Percentiles rank a stretch among this genome's conserved stretches.
These are phyloP conservation scores for Botrytis deweyae DNA, from an alignment of 2,329 filamentous ascomycete species.

Conservation along the genomic window DNA sequence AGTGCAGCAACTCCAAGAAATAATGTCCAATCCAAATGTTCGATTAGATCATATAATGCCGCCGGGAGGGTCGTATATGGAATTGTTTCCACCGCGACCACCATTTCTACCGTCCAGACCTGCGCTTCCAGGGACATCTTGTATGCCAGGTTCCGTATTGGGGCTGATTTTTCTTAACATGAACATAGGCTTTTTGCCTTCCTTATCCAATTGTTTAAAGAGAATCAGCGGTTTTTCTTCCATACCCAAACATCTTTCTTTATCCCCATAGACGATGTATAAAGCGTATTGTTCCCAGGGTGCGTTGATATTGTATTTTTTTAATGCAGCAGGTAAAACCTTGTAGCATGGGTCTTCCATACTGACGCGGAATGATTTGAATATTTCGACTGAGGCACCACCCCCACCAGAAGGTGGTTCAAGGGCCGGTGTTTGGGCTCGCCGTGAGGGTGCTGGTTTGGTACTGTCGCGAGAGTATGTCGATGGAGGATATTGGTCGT, in stretches of 20 bases:
- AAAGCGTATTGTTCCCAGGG: constrained; percentile 97
- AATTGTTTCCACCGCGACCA: constrained; percentile 26
- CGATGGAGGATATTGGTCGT: constrained; percentile 35
- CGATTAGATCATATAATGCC: constrained; percentile 37
- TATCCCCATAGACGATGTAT: constrained; percentile 98
- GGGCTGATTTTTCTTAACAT: constrained; percentile 64
- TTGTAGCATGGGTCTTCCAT: constrained; percentile 99
- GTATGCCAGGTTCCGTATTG: constrained; percentile 38
- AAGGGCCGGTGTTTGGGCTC: constrained; percentile 61
- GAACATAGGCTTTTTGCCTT: constrained; percentile 84
- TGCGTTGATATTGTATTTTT: constrained; percentile 97
- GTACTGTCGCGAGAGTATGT: constrained; percentile 38
- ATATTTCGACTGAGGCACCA: constrained; percentile 77
- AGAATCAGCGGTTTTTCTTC: constrained; percentile 93
- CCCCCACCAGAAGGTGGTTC: constrained; percentile 56
- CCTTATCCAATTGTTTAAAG: constrained; percentile 96
- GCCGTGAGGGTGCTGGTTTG: constrained; percentile 46
- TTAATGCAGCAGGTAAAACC: constrained; percentile 89
- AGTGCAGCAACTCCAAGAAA: constrained; percentile 19
- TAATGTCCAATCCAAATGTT: constrained; percentile 15
- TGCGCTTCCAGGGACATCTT: constrained; percentile 40
- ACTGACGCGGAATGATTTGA: constrained; percentile 97
- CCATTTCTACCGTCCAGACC: constrained; percentile 28
- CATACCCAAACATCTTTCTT: constrained; percentile 87
- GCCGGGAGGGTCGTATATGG: constrained; percentile 37